phyloP scores from a whole-genome alignment of 2,329 filamentous ascomycete genomes.

The Diplodia seriata region DNA sequence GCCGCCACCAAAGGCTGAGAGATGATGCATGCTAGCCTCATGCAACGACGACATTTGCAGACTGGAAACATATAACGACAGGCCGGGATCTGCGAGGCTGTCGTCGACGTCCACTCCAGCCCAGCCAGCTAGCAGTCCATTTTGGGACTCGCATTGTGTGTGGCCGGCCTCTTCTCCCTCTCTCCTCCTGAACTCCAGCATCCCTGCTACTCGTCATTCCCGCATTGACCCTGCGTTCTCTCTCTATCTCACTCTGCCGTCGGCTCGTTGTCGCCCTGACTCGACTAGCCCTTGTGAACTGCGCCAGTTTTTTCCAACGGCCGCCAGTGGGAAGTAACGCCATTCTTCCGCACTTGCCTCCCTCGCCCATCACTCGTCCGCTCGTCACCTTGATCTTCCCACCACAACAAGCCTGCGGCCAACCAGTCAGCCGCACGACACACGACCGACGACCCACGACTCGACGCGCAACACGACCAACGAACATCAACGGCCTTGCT shows the following conservation, averaged over 20 bases:
- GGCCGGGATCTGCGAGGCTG: conserved; percentile 3
- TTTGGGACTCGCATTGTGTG: conserved; percentile 9
- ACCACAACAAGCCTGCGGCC: no score
- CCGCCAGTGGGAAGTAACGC: neutral
- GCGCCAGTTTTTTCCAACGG: neutral
- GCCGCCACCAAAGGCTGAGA: neutral
- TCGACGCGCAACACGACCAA: neutral
- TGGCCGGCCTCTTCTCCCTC: neutral
- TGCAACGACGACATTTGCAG: neutral
- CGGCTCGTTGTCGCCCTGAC: neutral
- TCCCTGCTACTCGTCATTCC: neutral
- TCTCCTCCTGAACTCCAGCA: neutral
- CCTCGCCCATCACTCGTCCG: no score
- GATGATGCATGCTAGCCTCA: neutral
- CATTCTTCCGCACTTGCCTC: no score
- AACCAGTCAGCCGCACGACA: neutral
- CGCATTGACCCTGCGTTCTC: no score
- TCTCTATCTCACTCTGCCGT: no score
- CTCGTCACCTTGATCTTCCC: no score
- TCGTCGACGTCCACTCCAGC: neutral
- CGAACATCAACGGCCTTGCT: no score
- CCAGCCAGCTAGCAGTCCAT: neutral
- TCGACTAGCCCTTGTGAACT: neutral
- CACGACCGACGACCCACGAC: neutral
- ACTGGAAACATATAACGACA: neutral